Evolutionary conservation across 371 early-diverging fungal genomes (phyloP).

Genomic region (Parasitella parasitica): DNA sequence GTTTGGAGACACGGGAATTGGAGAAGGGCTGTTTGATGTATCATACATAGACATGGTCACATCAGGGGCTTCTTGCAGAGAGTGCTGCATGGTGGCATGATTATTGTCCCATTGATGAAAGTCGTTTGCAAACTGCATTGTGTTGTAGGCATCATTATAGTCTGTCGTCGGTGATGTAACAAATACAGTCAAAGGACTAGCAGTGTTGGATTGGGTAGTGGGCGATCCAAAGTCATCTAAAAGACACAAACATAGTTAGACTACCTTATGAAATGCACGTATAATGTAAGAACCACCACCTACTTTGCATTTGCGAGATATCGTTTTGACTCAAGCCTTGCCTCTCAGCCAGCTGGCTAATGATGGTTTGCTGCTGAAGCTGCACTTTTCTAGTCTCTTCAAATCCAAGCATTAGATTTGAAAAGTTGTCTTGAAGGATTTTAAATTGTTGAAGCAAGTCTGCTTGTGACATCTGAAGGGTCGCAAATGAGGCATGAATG

Average conservation of each 20-base stretch:
- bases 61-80: constrained; percentile 13
- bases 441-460: constrained; percentile 66
- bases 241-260: too few species aligned
- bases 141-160: background rate
- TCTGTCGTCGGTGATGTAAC: constrained; percentile 3
- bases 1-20: constrained; percentile 5
- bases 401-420: constrained; percentile 64
- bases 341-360: constrained; percentile 23
- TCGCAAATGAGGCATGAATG: constrained; percentile 62
- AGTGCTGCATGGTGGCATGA: background rate
- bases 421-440: constrained; percentile 61
- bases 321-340: constrained; percentile 14
- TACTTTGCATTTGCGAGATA: constrained; percentile 4
- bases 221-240: background rate
- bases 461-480: constrained; percentile 64
- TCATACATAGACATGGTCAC: constrained; percentile 17
- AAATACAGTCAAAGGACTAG: constrained; percentile 7
- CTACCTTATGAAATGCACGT: background rate
- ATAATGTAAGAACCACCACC: background rate
- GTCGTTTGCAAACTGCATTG: constrained; percentile 12
- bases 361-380: constrained; percentile 51
- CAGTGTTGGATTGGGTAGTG: background rate
- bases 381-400: constrained; percentile 61
- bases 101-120: background rate
- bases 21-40: constrained; percentile 4